Evolutionary conservation across 169 alveolate species (phyloP).

Genomic region (Plasmodium relictum): DNA sequence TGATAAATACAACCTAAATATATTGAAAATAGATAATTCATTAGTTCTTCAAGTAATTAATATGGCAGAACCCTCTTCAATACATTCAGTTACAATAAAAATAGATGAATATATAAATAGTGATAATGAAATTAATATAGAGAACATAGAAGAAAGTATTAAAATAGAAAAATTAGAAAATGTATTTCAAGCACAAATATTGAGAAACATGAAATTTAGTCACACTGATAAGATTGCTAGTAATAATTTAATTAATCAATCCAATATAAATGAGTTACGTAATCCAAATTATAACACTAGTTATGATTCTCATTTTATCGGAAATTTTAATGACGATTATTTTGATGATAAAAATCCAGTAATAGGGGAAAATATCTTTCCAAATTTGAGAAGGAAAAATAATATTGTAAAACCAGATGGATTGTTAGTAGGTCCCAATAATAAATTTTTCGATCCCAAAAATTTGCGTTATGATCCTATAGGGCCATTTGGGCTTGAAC

Average conservation of each 20-base stretch:
- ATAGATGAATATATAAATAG: conserved; percentile 42
- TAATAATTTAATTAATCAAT: conserved; percentile 9
- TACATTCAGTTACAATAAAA: conserved; percentile 53
- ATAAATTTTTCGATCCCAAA: conserved; percentile 79
- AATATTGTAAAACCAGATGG: conserved; percentile 83
- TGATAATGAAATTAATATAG: neutral
- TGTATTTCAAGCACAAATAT: conserved; percentile 44
- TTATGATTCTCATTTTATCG: conserved; percentile 4
- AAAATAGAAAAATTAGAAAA: conserved; percentile 22
- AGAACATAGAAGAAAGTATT: conserved; percentile 6
- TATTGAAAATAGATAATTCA: conserved; percentile 60
- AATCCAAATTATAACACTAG: neutral
- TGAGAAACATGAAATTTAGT: conserved; percentile 27
- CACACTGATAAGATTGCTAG: neutral
- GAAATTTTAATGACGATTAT: conserved; percentile 29
- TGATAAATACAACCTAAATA: conserved; percentile 54
- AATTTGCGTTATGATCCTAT: conserved; percentile 83
- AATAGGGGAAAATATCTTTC: conserved; percentile 10
- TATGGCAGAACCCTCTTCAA: conserved; percentile 22
- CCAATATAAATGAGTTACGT: conserved; percentile 15
- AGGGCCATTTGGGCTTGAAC: conserved; percentile 87
- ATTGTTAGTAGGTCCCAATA: conserved; percentile 84
- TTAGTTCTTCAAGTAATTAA: conserved; percentile 58
- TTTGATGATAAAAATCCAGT: conserved; percentile 73
- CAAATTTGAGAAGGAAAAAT: conserved; percentile 12